Evolutionary conservation across 2,329 filamentous ascomycete genomes (phyloP), one percentile per base, ranked within the genome.

Genomic region (Epicoccum sorghinum): DNA sequence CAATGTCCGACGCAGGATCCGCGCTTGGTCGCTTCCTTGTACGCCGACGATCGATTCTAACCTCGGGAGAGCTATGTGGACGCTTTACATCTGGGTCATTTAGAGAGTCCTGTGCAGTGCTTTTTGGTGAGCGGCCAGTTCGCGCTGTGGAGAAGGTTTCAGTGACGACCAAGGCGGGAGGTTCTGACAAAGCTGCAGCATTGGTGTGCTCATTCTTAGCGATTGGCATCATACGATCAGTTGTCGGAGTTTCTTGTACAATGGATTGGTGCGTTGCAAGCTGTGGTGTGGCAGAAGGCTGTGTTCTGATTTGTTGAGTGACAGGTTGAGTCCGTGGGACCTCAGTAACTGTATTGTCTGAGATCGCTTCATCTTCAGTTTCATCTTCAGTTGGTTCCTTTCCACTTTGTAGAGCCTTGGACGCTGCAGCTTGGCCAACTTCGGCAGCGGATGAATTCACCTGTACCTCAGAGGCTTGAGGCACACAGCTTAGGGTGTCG

Each of bases 191-290:
- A 18, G 18, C 18, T 18, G 18, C 18, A 18, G 18, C 3, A 18
- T 18, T 18, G 18, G 18, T 1, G 18, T 18, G 18, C 18, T 18
- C 18, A 18, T 18, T 18, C 18, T 18, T 18, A 18, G 18, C 18
- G 18, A 18, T 18, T 18, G 18, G 7, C 10, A 33, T 33, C 29
- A 59, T 40, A 24, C 69, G 65, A 41, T 59, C 46, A 39, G 57
- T 51, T 3, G 66, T 68, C 6, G 71, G 71, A 1, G 71, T 74
- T 46, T 74, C 71, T 18, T 72, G 68, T 4, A 73, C 59, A 5
- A 74, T 47, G 1, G 68, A 67, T 7, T 55, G 64, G 29, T 69
- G 52, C 24, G 62, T 47, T 3, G 65, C 63, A 8, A 66, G 58
- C 12, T 51, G 54, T 27, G 70, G 69, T 18, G 70, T 72, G 3